These are phyloP conservation scores for Sesbania bispinosa DNA, from an alignment of 306 rosid genomes.

Conservation along the genomic window DNA sequence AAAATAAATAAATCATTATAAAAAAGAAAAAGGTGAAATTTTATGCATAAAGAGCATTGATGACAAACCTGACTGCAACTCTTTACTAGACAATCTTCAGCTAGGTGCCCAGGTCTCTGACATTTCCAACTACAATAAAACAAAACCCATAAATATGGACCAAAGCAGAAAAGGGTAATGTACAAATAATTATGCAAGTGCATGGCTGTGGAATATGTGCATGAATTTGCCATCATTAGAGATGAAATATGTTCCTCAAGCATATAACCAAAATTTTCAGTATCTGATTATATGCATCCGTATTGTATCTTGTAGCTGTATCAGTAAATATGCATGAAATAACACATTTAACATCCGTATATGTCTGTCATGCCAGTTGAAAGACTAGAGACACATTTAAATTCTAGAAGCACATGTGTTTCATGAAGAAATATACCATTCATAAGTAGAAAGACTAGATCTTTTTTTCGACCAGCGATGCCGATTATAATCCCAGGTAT, in stretches of 20 bases:
- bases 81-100: constrained; percentile 73
- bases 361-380: neutral
- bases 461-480: constrained; percentile 67
- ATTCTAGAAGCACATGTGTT: neutral
- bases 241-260: neutral
- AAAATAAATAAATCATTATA: neutral
- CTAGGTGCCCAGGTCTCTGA: constrained; percentile 80
- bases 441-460: constrained; percentile 71
- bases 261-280: neutral
- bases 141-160: constrained; percentile 23
- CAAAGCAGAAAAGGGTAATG: constrained; percentile 16
- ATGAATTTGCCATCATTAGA: neutral
- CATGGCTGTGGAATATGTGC: neutral
- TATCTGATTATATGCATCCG: neutral
- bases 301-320: no score
- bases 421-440: constrained; percentile 55
- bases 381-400: constrained; percentile 3
- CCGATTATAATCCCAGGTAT: constrained; percentile 69
- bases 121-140: constrained; percentile 77
- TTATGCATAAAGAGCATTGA: constrained; percentile 8
- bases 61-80: constrained; percentile 45
- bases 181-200: neutral
- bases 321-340: constrained; percentile 19
- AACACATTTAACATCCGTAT: neutral
- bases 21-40: neutral